Conservation (phyloP, 176 grass and related monocot genomes). For the Tuctoria greenei region DNA sequence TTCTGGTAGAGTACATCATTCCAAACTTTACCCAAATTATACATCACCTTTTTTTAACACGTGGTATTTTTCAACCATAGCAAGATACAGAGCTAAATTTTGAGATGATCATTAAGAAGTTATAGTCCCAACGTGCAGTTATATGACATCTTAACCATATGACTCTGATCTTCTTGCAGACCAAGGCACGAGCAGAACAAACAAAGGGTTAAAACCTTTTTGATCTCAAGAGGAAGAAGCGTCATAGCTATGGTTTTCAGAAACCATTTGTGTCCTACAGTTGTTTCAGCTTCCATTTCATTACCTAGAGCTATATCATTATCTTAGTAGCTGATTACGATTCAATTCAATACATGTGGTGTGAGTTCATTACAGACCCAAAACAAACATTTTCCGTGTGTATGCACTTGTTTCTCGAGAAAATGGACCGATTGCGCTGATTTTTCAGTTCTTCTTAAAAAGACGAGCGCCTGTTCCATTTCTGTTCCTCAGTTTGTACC, state of each 20-base stretch:
- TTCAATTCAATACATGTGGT: conserved; percentile 17
- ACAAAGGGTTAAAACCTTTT: not conserved
- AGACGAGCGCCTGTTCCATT: not conserved
- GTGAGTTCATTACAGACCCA: not conserved
- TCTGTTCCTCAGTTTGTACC: not conserved
- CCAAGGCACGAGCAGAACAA: conserved; percentile 21
- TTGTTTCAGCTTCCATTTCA: conserved; percentile 17
- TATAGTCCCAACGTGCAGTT: not conserved
- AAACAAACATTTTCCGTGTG: not conserved
- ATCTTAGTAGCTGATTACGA: not conserved
- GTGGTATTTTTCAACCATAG: not conserved
- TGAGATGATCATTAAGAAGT: not conserved
- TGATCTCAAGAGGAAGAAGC: conserved; percentile 14
- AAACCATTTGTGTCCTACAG: not conserved
- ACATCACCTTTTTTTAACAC: not conserved
- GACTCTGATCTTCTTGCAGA: conserved; percentile 30
- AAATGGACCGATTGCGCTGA: not conserved
- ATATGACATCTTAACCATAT: conserved; percentile 4
- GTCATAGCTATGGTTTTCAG: not conserved
- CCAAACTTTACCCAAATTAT: not conserved
- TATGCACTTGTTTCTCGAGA: not conserved
- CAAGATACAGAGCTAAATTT: not conserved
- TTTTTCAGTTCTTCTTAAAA: not conserved
- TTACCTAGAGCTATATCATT: conserved; percentile 31
- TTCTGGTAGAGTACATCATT: not conserved